Evolutionary conservation across 768 basidiomycete species (phyloP), one percentile per base, ranked within the genome.

Genomic region (Termitomyces sp.): DNA sequence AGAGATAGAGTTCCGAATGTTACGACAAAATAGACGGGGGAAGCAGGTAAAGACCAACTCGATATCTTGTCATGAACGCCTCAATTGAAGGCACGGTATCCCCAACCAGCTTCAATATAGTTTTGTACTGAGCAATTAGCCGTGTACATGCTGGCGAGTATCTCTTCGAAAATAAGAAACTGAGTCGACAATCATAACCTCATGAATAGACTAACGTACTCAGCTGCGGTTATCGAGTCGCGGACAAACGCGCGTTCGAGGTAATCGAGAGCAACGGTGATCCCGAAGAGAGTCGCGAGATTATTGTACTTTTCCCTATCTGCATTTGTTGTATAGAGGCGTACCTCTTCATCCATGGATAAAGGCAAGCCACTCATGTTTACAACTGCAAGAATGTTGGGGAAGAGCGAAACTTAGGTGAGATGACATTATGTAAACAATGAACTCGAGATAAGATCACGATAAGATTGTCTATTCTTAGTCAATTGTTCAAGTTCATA

Each of bases 121-220:
- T 95, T 82, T 97, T 97, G 78, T 97, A 98, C 72, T 97, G 94
- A 7, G 93, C 91, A 14, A 98, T 73, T n/a, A 99, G 75, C 41
- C 90, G 82, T 14, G 92, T 94, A 69, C 96, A 99, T 59, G 94
- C 94, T 55, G 94, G 95, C 60, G 94, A 94, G 70, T 98, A 99
- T 78, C 94, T 97, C 82, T 81, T 77, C 60, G 67, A 63, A 64
- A 62, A 31, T 47, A 30, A 17, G 5, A 7, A 38, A 54, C 53
- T 42, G 40, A 51, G 59, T 31, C 38, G 57, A 52, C 54, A 30
- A 53, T 54, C 63, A 66, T 58, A 72, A 68, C 70, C 55, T 43
- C 53, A 26, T 15, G 15, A 54, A 38, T 56, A 40, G 9, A 33
- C 35, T 3, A 21, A 82, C 92, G 71, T 75, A 97, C 95, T 98